phyloP scores from a whole-genome alignment of 1,284 basidiomycete species.

The Pseudozyma thailandica region DNA sequence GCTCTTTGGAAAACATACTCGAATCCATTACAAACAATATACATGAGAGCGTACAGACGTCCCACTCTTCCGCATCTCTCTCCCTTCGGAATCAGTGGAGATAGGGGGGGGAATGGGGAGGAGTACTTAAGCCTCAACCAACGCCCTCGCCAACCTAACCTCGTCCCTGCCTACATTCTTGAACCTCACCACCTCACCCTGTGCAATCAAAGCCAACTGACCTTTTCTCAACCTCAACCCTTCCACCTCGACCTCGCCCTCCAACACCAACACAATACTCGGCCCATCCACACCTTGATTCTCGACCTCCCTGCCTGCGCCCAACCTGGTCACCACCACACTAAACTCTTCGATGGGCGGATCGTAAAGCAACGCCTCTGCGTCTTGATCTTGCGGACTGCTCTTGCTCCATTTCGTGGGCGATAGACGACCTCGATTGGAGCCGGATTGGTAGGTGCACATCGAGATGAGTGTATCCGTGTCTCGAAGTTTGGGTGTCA shows the following conservation, averaged over 20 bases:
- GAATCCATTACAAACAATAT: too few species aligned
- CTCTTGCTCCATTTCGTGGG: constrained; percentile 3
- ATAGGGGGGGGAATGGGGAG: too few species aligned
- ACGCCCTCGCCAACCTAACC: constrained; percentile 30
- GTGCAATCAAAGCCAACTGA: constrained; percentile 86
- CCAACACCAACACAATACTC: constrained; percentile 81
- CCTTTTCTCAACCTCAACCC: constrained; percentile 71
- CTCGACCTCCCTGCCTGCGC: constrained; percentile 71
- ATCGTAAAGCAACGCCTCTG: constrained; percentile 76
- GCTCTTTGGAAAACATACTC: too few species aligned
- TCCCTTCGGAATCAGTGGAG: too few species aligned
- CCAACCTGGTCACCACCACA: constrained; percentile 77
- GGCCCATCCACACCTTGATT: constrained; percentile 81
- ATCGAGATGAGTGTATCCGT: constrained; percentile 87
- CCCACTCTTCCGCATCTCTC: too few species aligned
- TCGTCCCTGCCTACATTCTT: background rate
- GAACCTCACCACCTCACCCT: constrained; percentile 72
- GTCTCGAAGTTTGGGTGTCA: constrained; percentile 95
- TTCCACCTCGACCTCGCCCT: constrained; percentile 74
- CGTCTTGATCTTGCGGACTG: background rate
- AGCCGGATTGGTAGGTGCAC: constrained; percentile 82
- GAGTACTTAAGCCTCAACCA: constrained; percentile 39
- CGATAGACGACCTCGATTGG: constrained; percentile 71
- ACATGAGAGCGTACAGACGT: too few species aligned
- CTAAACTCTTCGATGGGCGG: constrained; percentile 95